These are phyloP conservation scores for Erucastrum elatum DNA, from an alignment of 345 rosid species.

Conservation along the genomic window DNA sequence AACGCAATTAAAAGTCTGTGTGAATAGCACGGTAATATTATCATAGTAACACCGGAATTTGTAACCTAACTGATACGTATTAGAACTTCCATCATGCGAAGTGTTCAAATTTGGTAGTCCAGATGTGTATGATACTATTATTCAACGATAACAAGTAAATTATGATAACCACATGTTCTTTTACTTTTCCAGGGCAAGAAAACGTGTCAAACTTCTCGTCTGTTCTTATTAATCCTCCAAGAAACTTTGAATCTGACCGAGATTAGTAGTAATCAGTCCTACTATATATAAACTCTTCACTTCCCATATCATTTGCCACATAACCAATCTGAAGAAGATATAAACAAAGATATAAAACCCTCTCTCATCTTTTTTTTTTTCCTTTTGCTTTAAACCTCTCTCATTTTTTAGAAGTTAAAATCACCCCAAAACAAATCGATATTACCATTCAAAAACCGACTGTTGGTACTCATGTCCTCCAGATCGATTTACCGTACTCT, in stretches of 20 bases:
- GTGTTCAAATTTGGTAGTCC: not conserved
- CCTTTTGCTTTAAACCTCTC: not conserved
- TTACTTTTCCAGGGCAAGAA: conserved; percentile 24
- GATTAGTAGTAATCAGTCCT: conserved; percentile 4
- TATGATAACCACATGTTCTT: not conserved
- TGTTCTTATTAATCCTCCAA: conserved; percentile 20
- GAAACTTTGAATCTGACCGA: conserved; percentile 37
- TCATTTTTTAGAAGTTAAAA: no score
- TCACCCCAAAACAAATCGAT: not conserved
- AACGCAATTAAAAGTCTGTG: not conserved
- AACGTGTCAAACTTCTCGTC: conserved; percentile 34
- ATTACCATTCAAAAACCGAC: not conserved
- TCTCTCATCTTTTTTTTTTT: not conserved
- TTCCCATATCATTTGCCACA: conserved; percentile 4
- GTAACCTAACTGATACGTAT: not conserved
- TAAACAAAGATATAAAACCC: not conserved
- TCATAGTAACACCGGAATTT: not conserved
- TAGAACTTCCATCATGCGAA: not conserved
- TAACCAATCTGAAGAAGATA: not conserved
- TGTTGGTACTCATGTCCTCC: conserved; percentile 19
- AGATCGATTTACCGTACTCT: conserved; percentile 26
- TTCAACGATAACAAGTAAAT: not conserved
- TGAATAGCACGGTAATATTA: not conserved
- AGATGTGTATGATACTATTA: not conserved
- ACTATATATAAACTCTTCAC: conserved; percentile 11